phyloP scores from a whole-genome alignment of 1,139 yeast species.

The Suhomyces bribrorum region DNA sequence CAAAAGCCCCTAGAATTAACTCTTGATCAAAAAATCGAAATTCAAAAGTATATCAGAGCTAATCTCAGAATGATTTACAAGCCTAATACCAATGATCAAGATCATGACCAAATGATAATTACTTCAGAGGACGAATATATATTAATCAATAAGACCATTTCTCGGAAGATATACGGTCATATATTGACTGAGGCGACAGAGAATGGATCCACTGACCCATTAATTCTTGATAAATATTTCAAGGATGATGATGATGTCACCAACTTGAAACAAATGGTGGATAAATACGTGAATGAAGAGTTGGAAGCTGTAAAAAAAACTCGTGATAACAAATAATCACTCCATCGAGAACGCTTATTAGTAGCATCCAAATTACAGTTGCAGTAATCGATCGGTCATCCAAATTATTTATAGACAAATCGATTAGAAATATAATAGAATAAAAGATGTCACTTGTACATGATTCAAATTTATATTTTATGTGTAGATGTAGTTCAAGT shows the following conservation, averaged over 20 bases:
- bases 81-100: conserved; percentile 19
- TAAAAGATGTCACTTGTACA: no score
- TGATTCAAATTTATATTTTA: not conserved
- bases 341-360: no score
- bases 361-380: no score
- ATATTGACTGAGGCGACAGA: conserved; percentile 19
- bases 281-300: conserved; percentile 24
- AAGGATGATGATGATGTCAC: conserved; percentile 15
- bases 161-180: conserved; percentile 48
- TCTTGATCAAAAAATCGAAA: conserved; percentile 46
- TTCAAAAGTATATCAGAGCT: conserved; percentile 56
- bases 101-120: conserved; percentile 13
- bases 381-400: no score
- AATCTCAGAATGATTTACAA: conserved; percentile 51
- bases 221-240: conserved; percentile 21
- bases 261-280: conserved; percentile 26
- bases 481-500: no score
- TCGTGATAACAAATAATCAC: no score
- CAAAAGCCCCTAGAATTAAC: conserved; percentile 24
- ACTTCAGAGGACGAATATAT: conserved; percentile 36
- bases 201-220: conserved; percentile 4
- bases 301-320: conserved; percentile 9
- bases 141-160: conserved; percentile 37
- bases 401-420: not conserved
- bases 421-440: not conserved